A percentile compares a stretch with the other conserved stretches of the same genome.
phyloP scores from a whole-genome alignment of 192 early-diverging fungal species.

The Coemansia sp. region DNA sequence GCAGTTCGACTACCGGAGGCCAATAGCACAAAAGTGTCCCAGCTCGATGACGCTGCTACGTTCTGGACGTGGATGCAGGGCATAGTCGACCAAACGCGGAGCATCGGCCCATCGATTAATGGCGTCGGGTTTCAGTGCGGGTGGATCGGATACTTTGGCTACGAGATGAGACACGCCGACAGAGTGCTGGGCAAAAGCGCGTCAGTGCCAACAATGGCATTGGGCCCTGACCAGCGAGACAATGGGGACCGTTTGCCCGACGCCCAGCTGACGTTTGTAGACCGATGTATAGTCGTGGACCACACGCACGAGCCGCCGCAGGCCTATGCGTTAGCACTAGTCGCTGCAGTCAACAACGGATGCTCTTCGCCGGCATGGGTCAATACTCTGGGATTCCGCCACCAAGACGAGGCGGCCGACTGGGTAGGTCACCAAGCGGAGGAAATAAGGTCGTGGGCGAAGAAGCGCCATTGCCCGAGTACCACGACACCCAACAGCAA shows the following conservation, averaged over 20 bases:
- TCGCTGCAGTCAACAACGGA: not conserved
- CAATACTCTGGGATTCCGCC: conserved; percentile 11
- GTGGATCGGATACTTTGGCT: conserved; percentile 87
- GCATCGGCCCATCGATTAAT: not conserved
- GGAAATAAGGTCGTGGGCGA: not conserved
- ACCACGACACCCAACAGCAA: not conserved
- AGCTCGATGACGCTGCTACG: conserved; percentile 2
- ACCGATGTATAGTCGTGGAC: conserved; percentile 74
- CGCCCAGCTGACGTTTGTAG: conserved; percentile 71
- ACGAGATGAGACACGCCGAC: conserved; percentile 81
- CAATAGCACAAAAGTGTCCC: not conserved
- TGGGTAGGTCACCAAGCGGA: conserved; percentile 10
- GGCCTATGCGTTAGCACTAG: conserved; percentile 23
- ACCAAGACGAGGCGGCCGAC: not conserved
- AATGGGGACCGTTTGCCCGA: conserved; percentile 58
- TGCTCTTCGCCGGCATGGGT: conserved; percentile 9
- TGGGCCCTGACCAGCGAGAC: not conserved
- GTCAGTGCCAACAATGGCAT: not conserved
- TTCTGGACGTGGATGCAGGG: conserved; percentile 71
- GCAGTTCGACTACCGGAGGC: conserved; percentile 6
- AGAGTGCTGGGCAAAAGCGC: not conserved
- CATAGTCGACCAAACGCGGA: conserved; percentile 23
- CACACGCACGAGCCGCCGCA: conserved; percentile 34
- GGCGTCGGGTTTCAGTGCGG: conserved; percentile 69
- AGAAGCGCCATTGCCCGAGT: not conserved